Percentiles rank a stretch among this genome's conserved stretches.
Evolutionary conservation across 2,329 filamentous ascomycete genomes (phyloP).

Genomic region (Leptosphaerulina australis): DNA sequence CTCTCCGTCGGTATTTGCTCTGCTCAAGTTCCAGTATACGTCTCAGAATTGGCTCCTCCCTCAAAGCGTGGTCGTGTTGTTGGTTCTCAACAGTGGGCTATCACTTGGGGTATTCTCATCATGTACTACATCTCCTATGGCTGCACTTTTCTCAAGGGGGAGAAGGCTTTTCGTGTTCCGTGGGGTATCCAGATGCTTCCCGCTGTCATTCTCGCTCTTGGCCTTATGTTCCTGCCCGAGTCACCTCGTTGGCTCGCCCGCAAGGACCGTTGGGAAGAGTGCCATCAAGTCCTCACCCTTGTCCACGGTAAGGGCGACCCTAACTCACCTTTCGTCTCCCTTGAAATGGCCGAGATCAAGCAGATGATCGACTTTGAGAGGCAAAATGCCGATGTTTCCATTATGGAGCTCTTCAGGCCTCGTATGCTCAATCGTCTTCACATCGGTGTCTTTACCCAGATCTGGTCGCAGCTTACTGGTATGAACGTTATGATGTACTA

Average conservation of each 20-base stretch:
- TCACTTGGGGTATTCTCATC: slow-evolving; percentile 65
- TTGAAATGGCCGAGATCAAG: slow-evolving; percentile 74
- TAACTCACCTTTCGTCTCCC: slow-evolving; percentile 67
- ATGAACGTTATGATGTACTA: slow-evolving; percentile 73
- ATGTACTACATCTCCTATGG: slow-evolving; percentile 49
- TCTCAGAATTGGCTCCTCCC: slow-evolving; percentile 68
- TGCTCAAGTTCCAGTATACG: slow-evolving; percentile 71
- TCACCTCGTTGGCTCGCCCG: slow-evolving; percentile 55
- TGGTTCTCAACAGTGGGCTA: slow-evolving; percentile 74
- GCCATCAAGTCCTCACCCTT: slow-evolving; percentile 49
- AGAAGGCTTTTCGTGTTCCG: slow-evolving; percentile 45
- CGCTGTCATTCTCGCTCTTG: slow-evolving; percentile 50
- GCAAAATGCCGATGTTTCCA: slow-evolving; percentile 70
- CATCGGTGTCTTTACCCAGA: slow-evolving; percentile 74
- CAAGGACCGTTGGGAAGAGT: slow-evolving; percentile 55
- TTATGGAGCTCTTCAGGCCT: slow-evolving; percentile 73
- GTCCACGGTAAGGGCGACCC: slow-evolving; percentile 64
- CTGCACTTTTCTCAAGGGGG: slow-evolving; percentile 42
- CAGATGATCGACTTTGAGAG: slow-evolving; percentile 76
- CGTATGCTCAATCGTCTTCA: slow-evolving; percentile 75
- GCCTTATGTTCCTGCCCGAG: slow-evolving; percentile 57
- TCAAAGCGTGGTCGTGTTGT: slow-evolving; percentile 68
- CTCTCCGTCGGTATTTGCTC: slow-evolving; percentile 75
- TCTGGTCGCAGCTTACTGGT: slow-evolving; percentile 77
- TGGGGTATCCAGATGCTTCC: slow-evolving; percentile 50